Conservation (phyloP, 1,284 basidiomycete genomes). For the Boletellus deceptivus region DNA sequence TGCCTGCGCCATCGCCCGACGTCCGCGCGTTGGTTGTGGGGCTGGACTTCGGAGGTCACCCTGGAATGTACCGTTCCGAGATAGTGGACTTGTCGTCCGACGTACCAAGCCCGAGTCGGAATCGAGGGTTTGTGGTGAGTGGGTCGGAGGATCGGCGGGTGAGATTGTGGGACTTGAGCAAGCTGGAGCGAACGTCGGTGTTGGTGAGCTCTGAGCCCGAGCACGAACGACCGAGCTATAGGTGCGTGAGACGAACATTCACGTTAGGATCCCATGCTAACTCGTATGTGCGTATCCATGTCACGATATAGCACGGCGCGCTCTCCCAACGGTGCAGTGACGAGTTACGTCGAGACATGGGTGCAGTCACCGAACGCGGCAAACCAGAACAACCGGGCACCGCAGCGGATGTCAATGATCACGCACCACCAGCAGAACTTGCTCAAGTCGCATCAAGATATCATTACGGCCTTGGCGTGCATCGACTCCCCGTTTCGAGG, state of each 20-base stretch:
- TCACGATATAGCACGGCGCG: conserved; percentile 27
- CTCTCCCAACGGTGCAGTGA: conserved; percentile 40
- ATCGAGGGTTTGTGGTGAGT: conserved; percentile 72
- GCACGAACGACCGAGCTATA: conserved; percentile 65
- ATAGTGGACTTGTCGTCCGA: conserved; percentile 50
- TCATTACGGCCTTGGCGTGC: conserved; percentile 75
- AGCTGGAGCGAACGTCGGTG: conserved; percentile 67
- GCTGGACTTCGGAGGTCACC: conserved; percentile 69
- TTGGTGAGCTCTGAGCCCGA: conserved; percentile 72
- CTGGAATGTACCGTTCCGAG: conserved; percentile 51
- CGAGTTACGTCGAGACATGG: conserved; percentile 67
- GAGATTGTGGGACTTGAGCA: conserved; percentile 79
- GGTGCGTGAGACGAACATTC: conserved; percentile 41
- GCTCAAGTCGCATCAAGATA: conserved; percentile 78
- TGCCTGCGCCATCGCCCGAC: conserved; percentile 52
- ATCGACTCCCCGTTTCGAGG: conserved; percentile 87
- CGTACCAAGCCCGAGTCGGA: conserved; percentile 36
- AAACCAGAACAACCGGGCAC: conserved; percentile 60
- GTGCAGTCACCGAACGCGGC: conserved; percentile 41
- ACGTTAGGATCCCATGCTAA: neutral
- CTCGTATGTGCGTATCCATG: neutral
- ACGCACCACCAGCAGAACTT: conserved; percentile 77
- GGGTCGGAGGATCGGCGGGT: conserved; percentile 83
- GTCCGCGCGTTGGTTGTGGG: conserved; percentile 67
- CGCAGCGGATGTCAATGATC: conserved; percentile 74